Evolutionary conservation across 352 stramenopile genomes (phyloP).

Genomic region (Phytophthora colocasiae): DNA sequence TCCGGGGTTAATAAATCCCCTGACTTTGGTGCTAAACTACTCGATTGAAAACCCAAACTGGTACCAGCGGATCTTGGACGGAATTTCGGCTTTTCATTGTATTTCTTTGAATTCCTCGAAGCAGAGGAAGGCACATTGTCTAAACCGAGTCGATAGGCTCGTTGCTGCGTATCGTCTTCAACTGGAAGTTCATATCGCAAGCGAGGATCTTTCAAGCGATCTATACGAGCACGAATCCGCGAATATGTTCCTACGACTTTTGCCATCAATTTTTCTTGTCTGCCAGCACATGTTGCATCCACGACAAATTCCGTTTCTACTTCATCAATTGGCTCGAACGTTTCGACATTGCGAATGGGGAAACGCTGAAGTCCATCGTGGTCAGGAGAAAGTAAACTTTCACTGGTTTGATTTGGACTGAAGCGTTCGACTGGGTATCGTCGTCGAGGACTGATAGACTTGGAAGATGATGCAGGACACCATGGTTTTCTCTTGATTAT

Average conservation of each 20-base stretch:
- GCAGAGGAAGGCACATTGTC: conserved; percentile 47
- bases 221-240: conserved; percentile 38
- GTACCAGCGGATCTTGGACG: conserved; percentile 48
- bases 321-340: conserved; percentile 22
- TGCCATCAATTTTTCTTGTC: conserved; percentile 40
- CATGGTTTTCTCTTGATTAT: conserved; percentile 37
- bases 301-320: conserved; percentile 13
- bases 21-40: conserved; percentile 9
- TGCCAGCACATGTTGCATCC: conserved; percentile 36
- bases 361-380: conserved; percentile 40
- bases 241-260: conserved; percentile 37
- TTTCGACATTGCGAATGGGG: conserved; percentile 27
- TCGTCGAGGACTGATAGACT: conserved; percentile 17
- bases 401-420: conserved; percentile 3
- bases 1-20: conserved; percentile 14
- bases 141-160: conserved; percentile 64
- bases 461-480: conserved; percentile 49
- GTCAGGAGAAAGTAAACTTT: neutral
- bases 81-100: conserved; percentile 26
- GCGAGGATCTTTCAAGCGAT: conserved; percentile 48
- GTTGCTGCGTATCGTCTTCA: conserved; percentile 42
- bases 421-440: conserved; percentile 22
- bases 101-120: conserved; percentile 28
- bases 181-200: conserved; percentile 60
- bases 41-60: conserved; percentile 28